These are phyloP conservation scores for Pneumocystis murina DNA, from an alignment of 1,139 yeast species.

Conservation along the genomic window DNA sequence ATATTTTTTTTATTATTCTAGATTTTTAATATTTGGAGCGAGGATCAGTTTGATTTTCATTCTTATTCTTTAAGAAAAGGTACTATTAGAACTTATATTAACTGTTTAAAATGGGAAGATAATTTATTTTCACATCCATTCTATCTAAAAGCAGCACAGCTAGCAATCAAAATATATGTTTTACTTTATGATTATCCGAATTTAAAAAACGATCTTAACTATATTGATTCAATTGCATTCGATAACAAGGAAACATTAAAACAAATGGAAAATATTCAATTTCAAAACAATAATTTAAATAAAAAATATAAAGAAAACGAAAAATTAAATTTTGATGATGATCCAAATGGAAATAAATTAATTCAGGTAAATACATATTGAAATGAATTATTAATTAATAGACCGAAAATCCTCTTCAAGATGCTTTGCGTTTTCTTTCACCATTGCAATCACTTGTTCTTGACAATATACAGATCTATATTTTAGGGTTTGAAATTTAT, in stretches of 20 bases:
- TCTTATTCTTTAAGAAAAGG: slow-evolving; percentile 84
- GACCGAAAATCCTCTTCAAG: neutral
- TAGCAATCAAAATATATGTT: slow-evolving; percentile 47
- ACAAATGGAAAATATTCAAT: slow-evolving; percentile 6
- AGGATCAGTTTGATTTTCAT: slow-evolving; percentile 90
- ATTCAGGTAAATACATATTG: neutral
- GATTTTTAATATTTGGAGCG: slow-evolving; percentile 47
- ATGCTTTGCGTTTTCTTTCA: neutral
- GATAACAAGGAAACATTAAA: slow-evolving; percentile 19
- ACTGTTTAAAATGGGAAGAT: slow-evolving; percentile 72
- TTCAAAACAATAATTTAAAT: neutral
- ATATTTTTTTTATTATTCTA: slow-evolving; percentile 20
- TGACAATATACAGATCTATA: neutral
- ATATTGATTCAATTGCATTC: slow-evolving; percentile 15
- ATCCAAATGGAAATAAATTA: neutral
- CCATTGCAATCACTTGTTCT: neutral
- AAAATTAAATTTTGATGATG: neutral
- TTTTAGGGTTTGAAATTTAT: neutral
- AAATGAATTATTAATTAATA: neutral
- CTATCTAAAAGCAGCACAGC: slow-evolving; percentile 53
- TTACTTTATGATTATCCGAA: slow-evolving; percentile 26
- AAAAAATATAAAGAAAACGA: neutral
- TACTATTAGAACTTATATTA: slow-evolving; percentile 68
- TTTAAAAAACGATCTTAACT: slow-evolving; percentile 5
- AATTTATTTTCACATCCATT: slow-evolving; percentile 51